These are phyloP conservation scores for Colletotrichum zoysiae DNA, from an alignment of 2,329 filamentous ascomycete species.

Conservation along the genomic window DNA sequence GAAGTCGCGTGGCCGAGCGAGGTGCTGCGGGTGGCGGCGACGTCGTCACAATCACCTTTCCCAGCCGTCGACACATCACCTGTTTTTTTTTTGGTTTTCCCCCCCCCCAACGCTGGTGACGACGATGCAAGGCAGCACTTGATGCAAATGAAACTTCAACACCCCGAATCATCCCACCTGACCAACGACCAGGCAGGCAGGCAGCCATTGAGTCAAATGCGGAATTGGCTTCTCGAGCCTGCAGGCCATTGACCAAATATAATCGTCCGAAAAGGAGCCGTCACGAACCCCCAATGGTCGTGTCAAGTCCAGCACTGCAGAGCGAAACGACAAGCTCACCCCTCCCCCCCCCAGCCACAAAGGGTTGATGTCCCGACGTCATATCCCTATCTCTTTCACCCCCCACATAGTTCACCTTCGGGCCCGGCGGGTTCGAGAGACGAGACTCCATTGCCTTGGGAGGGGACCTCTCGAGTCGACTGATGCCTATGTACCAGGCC, in stretches of 20 bases:
- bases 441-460: neutral
- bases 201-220: neutral
- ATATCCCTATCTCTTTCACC: neutral
- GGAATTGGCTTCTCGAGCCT: neutral
- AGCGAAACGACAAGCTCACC: neutral
- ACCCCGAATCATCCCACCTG: neutral
- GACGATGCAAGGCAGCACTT: neutral
- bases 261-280: slow-evolving; percentile 3
- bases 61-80: neutral
- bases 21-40: neutral
- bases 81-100: no score
- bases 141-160: neutral
- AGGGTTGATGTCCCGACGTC: neutral
- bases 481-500: neutral
- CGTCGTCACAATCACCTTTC: neutral
- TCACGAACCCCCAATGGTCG: neutral
- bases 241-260: neutral
- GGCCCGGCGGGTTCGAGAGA: slow-evolving; percentile 22
- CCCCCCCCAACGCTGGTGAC: neutral
- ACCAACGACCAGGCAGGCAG: neutral
- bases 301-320: neutral
- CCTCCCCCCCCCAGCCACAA: neutral
- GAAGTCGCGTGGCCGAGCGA: neutral
- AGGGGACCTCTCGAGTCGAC: neutral
- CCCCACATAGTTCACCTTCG: slow-evolving; percentile 9